These are phyloP conservation scores for Pholiota microspora DNA, from an alignment of 768 basidiomycete species.

Conservation along the genomic window DNA sequence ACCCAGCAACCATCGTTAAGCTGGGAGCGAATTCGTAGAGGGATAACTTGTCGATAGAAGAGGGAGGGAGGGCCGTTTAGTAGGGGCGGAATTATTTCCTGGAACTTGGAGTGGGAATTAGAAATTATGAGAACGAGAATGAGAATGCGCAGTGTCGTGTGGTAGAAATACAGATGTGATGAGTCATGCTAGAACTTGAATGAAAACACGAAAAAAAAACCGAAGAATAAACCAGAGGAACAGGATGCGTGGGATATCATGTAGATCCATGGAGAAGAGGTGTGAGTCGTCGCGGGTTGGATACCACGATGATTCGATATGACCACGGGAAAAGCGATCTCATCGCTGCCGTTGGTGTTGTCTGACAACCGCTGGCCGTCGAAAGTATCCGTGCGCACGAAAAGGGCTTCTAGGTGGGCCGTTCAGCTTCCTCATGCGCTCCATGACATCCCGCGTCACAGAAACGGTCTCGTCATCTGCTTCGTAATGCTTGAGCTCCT, in stretches of 20 bases:
- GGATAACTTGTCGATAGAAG: no score
- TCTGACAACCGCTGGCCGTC: slow-evolving; percentile 21
- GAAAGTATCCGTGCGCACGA: slow-evolving; percentile 14
- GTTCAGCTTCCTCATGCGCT: slow-evolving; percentile 39
- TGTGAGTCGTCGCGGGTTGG: not conserved
- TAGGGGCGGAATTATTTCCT: not conserved
- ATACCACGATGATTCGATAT: not conserved
- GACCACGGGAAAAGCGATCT: not conserved
- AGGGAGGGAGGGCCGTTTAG: not conserved
- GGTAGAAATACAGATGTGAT: slow-evolving; percentile 29
- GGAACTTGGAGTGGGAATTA: not conserved
- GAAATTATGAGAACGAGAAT: not conserved
- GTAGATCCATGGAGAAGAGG: not conserved
- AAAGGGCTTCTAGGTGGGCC: slow-evolving; percentile 23
- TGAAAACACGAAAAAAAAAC: not conserved
- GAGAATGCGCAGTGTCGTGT: slow-evolving; percentile 17
- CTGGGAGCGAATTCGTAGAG: no score
- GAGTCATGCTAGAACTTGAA: not conserved
- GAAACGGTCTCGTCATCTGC: slow-evolving; percentile 60
- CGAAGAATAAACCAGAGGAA: not conserved
- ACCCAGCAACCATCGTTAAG: not conserved
- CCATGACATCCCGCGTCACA: slow-evolving; percentile 50
- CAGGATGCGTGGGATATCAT: not conserved
- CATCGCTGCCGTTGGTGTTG: slow-evolving; percentile 20
- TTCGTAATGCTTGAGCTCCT: slow-evolving; percentile 48